Evolutionary conservation across 441 rosid genomes (phyloP).

Genomic region (Euphorbia celastroides): DNA sequence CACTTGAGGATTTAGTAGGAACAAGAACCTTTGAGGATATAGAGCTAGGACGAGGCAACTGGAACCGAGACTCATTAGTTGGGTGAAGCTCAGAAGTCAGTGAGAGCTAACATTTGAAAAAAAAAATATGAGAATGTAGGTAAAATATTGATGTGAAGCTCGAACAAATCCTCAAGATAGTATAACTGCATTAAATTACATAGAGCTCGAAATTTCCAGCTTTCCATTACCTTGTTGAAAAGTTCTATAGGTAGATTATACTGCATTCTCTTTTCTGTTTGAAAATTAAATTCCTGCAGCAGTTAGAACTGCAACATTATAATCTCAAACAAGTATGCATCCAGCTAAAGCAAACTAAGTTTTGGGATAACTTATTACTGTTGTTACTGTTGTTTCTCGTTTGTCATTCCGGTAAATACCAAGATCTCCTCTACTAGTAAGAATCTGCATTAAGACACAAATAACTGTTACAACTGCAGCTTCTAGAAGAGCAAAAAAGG

Average conservation of each 20-base stretch:
- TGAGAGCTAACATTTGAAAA: slow-evolving; percentile 46
- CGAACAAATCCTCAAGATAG: too few species aligned
- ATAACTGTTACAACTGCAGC: slow-evolving; percentile 11
- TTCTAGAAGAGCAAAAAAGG: too few species aligned
- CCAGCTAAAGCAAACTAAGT: slow-evolving; percentile 6
- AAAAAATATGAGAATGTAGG: not conserved
- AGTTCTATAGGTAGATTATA: slow-evolving; percentile 69
- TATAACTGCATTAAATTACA: too few species aligned
- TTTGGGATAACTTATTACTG: slow-evolving; percentile 37
- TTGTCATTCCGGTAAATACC: slow-evolving; percentile 72
- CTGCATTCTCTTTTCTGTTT: slow-evolving; percentile 49
- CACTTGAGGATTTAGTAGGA: slow-evolving; percentile 8
- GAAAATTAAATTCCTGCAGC: slow-evolving; percentile 73
- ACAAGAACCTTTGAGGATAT: slow-evolving; percentile 46
- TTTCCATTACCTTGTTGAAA: slow-evolving; percentile 66
- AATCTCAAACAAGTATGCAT: slow-evolving; percentile 11
- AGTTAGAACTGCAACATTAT: slow-evolving; percentile 9
- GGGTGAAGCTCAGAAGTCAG: slow-evolving; percentile 52
- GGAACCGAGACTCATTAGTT: slow-evolving; percentile 37
- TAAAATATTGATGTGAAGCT: slow-evolving; percentile 1
- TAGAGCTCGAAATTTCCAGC: not conserved
- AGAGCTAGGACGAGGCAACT: slow-evolving; percentile 31
- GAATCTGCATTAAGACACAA: slow-evolving; percentile 43
- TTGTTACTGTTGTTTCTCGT: slow-evolving; percentile 73
- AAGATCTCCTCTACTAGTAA: slow-evolving; percentile 80